Evolutionary conservation across 2,329 filamentous ascomycete species (phyloP).

Genomic region (Calonectria henricotiae): DNA sequence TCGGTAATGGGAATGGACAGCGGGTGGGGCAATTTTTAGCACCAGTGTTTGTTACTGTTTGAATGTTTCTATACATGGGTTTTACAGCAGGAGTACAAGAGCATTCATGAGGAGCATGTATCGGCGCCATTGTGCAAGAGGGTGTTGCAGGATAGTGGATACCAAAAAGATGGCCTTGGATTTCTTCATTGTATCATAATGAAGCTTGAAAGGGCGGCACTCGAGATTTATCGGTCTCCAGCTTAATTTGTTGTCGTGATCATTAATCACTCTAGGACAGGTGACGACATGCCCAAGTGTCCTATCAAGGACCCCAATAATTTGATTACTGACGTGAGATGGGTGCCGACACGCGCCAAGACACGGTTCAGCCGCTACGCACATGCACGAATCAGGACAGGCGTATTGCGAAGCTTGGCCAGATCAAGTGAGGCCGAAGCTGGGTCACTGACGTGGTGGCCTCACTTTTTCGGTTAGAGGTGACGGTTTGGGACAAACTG

Average conservation of each 20-base stretch:
- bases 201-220: background rate
- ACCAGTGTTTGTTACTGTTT: slow-evolving; percentile 17
- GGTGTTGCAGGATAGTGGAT: slow-evolving; percentile 27
- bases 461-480: background rate
- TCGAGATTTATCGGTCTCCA: background rate
- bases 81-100: slow-evolving; percentile 33
- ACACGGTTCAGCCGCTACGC: background rate
- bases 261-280: background rate
- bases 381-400: slow-evolving; percentile 14
- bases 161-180: slow-evolving; percentile 27
- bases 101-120: slow-evolving; percentile 39
- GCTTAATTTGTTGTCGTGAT: background rate
- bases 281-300: background rate
- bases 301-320: background rate
- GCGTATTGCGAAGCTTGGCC: slow-evolving; percentile 26
- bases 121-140: slow-evolving; percentile 15
- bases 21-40: slow-evolving; percentile 19
- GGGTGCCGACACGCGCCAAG: background rate
- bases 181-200: background rate
- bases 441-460: slow-evolving; percentile 1
- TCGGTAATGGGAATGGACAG: slow-evolving; percentile 26
- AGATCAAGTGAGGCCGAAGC: background rate
- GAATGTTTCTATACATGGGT: slow-evolving; percentile 8
- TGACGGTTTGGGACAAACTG: background rate
- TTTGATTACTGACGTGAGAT: slow-evolving; percentile 34